Base-by-base conservation (phyloP, 495 filamentous ascomycete species). In the Penicillium maclennaniae region DNA sequence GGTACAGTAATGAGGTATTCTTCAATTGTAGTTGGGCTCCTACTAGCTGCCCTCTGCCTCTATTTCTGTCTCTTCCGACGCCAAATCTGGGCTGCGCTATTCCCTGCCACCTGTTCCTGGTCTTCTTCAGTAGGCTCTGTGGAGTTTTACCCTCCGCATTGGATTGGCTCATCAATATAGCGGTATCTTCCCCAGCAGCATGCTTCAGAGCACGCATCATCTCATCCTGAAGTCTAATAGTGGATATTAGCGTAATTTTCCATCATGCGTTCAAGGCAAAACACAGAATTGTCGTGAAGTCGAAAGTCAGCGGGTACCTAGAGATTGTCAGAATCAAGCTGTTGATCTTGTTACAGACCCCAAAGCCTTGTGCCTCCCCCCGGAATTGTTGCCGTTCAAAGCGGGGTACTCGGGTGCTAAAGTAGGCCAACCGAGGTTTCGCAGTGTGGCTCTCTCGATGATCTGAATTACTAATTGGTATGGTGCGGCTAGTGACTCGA, bases 91-190 rank as follows among this genome's bases (percentile, higher is more conserved):
- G 48, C 26, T 51, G 48, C 16, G 0, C 27, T 9, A 14, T 37
- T 44, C 26, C 26, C 36, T 56, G 48, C 48, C 54, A 56, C 43
- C 26, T 4, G 21, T 37, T 52, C 26, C 54, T 47, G n/a, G 48
- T 52, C 54, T 56, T 48, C 37, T 52, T 19, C 43, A 51, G 26
- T 14, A 52, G 47, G 23, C 47, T 36, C 20, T 19, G 28, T 26
- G 54, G 54, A 26, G 48, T 56, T 46, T 47, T 51, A 34, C 48
- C 48, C 21, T 43, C 48, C 37, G n/a, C 26, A 48, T 56, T 56
- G 31, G 48, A 26, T 43, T 56, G 48, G 43, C 17, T 52, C 48
- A 56, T 56, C 36, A 52, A 45, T 15, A 45, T 50, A 41, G 4
- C 48, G 19, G 54, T 42, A 42, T 42, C 50, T 15, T 38, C 36